Conservation (phyloP, 441 rosid genomes). For the Bruguiera hainesii region DNA sequence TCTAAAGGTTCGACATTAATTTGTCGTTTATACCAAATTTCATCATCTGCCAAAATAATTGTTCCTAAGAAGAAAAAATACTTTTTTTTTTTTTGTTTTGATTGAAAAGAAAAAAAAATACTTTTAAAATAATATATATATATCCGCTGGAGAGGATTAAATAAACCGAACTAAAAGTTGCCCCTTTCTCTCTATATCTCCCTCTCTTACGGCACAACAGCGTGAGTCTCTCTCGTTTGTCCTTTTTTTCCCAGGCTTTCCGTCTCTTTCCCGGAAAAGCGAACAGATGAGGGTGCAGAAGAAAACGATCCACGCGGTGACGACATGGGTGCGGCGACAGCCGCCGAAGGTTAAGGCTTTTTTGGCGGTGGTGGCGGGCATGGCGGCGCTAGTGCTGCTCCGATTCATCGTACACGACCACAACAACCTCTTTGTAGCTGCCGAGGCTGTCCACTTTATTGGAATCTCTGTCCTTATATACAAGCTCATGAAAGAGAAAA, state of each 20-base stretch:
- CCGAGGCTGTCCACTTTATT: slow-evolving; percentile 94
- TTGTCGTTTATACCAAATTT: too few relatives aligned
- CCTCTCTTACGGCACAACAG: too few relatives aligned
- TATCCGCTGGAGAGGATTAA: too few relatives aligned
- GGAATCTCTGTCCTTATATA: slow-evolving; percentile 94
- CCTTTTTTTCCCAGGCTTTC: slow-evolving; percentile 3
- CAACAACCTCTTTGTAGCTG: slow-evolving; percentile 96
- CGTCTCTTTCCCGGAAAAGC: slow-evolving; percentile 15
- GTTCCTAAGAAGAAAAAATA: too few relatives aligned
- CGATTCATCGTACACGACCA: slow-evolving; percentile 93
- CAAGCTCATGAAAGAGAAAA: slow-evolving; percentile 92
- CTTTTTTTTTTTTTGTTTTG: too few relatives aligned
- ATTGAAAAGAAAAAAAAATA: too few relatives aligned
- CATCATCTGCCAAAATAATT: too few relatives aligned
- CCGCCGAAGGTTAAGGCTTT: slow-evolving; percentile 98
- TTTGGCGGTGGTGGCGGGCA: slow-evolving; percentile 86
- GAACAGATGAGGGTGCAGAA: slow-evolving; percentile 48
- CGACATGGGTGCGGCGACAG: slow-evolving; percentile 87
- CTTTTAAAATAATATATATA: too few relatives aligned
- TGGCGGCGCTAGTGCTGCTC: slow-evolving; percentile 81
- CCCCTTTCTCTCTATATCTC: too few relatives aligned
- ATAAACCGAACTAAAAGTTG: too few relatives aligned
- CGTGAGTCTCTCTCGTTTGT: background rate
- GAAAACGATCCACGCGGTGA: slow-evolving; percentile 67
- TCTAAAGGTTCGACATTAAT: too few relatives aligned